phyloP scores from a whole-genome alignment of 148 eudicot genomes.

The Bassia scoparia region DNA sequence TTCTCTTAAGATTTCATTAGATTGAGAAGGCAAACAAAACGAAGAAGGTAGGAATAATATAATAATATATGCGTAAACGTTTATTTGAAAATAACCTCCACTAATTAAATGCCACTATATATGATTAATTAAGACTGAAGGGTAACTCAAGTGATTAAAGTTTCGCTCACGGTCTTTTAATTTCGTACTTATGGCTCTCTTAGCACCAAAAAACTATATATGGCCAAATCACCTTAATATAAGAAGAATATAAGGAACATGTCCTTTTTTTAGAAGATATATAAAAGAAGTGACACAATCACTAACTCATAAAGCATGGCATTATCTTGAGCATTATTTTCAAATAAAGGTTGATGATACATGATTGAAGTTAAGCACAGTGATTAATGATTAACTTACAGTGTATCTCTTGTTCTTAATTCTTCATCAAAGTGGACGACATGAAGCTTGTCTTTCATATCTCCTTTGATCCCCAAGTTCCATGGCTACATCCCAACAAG shows the following conservation, averaged over 20 bases:
- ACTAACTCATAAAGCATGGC: constrained; percentile 11
- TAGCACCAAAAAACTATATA: too few species aligned
- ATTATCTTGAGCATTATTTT: not conserved
- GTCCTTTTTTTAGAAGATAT: constrained; percentile 6
- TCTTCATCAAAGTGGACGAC: constrained; percentile 50
- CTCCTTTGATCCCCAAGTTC: constrained; percentile 44
- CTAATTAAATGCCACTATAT: constrained; percentile 9
- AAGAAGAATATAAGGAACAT: not conserved
- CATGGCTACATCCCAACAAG: constrained; percentile 19
- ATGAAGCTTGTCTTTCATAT: constrained; percentile 45
- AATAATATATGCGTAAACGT: constrained; percentile 24
- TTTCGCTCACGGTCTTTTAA: too few species aligned
- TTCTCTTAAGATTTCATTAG: constrained; percentile 4
- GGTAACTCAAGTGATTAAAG: too few species aligned
- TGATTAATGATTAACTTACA: constrained; percentile 39
- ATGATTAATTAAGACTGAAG: too few species aligned
- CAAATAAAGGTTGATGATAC: not conserved
- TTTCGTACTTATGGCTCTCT: too few species aligned
- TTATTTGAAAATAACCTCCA: not conserved
- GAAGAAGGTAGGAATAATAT: not conserved
- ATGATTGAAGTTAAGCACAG: constrained; percentile 1
- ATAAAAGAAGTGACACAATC: constrained; percentile 11
- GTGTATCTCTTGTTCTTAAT: constrained; percentile 42
- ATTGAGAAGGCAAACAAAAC: not conserved
- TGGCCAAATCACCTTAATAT: constrained; percentile 16